Evolutionary conservation across 2,329 filamentous ascomycete genomes (phyloP), one percentile per base, ranked within the genome.

Genomic region (Microdochium bolleyi): DNA sequence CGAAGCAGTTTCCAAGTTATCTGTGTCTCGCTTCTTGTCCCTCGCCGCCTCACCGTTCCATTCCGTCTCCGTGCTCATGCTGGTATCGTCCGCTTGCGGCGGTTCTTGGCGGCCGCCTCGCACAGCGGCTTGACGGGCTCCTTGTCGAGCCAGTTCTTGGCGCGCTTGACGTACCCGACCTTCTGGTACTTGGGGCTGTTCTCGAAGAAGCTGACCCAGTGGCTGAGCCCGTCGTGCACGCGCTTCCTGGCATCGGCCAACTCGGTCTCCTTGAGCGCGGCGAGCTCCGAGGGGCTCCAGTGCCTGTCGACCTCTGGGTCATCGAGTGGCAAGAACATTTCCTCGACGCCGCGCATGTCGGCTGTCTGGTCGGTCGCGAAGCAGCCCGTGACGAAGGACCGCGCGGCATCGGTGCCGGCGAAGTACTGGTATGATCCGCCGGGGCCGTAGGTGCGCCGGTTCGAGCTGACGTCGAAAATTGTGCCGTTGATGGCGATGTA

Each of bases 301-400:
- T 79, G 69, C 34, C 64, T 61, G 67, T 92, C 87, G 24, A 87
- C 78, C 52, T 76, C 74, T 1, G 78, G 73, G 62, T 85, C 77
- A 65, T 86, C 82, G 32, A 82, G 61, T 1, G 83, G 83, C 9
- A 92, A 66, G 70, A 83, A 97, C 81, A 95, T 94, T 57, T 85
- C 80, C 72, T 97, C 94, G 3, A 89, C 86, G 48, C 94, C 94
- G 56, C 88, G 82, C 67, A 96, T 73, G 72, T 99, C 94, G 3
- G 88, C 79, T 2, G 85, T 94, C 30, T 85, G 76, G 74, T 99
- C 94, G 57, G 90, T 86, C 38, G 82, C 74, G 73, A 99, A 99
- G 70, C 94, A 99, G 19, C 89, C 90, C 2, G 94, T 97, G 10
- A 99, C 84, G 69, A 91, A 99, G 21, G 86, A 90, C 49, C 94